A percentile compares a stretch with the other conserved stretches of the same genome.
phyloP scores from a whole-genome alignment of 768 basidiomycete species.

The Hydnomerulius pinastri region DNA sequence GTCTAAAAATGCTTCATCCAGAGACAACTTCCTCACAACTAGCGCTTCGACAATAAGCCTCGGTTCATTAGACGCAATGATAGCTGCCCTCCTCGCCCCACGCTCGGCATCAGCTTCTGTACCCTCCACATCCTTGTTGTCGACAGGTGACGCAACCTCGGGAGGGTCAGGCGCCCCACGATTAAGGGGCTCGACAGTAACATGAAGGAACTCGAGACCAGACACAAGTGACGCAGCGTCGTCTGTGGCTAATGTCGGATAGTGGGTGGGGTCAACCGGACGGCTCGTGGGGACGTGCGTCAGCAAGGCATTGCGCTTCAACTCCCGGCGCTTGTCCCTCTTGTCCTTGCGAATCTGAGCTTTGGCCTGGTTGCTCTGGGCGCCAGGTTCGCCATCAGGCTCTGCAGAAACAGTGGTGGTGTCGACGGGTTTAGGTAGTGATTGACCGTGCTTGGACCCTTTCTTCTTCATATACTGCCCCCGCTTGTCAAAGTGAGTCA shows the following conservation, averaged over 20 bases:
- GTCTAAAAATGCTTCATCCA: slow-evolving; percentile 77
- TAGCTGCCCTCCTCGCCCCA: slow-evolving; percentile 3
- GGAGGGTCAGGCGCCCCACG: slow-evolving; percentile 8
- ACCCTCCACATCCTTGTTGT: slow-evolving; percentile 19
- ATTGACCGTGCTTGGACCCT: slow-evolving; percentile 30
- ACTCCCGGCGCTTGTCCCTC: slow-evolving; percentile 55
- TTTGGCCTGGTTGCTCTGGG: slow-evolving; percentile 28
- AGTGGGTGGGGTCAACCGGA: neutral
- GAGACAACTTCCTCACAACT: slow-evolving; percentile 73
- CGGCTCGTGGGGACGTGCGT: slow-evolving; percentile 15
- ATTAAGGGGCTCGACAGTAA: slow-evolving; percentile 24
- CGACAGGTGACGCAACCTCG: slow-evolving; percentile 3
- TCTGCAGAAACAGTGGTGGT: neutral
- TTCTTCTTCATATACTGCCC: slow-evolving; percentile 17
- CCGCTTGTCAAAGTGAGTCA: slow-evolving; percentile 10
- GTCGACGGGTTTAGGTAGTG: slow-evolving; percentile 4
- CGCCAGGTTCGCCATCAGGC: neutral
- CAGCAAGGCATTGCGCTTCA: slow-evolving; percentile 33
- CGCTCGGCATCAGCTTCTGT: neutral
- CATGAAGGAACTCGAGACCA: slow-evolving; percentile 36
- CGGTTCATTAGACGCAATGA: slow-evolving; percentile 31
- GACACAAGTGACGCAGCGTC: slow-evolving; percentile 28
- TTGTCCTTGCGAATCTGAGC: slow-evolving; percentile 42
- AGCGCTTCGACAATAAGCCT: slow-evolving; percentile 81
- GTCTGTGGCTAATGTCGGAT: slow-evolving; percentile 1